Evolutionary conservation across 306 rosid genomes (phyloP).

Genomic region (Vigna nakashimae): DNA sequence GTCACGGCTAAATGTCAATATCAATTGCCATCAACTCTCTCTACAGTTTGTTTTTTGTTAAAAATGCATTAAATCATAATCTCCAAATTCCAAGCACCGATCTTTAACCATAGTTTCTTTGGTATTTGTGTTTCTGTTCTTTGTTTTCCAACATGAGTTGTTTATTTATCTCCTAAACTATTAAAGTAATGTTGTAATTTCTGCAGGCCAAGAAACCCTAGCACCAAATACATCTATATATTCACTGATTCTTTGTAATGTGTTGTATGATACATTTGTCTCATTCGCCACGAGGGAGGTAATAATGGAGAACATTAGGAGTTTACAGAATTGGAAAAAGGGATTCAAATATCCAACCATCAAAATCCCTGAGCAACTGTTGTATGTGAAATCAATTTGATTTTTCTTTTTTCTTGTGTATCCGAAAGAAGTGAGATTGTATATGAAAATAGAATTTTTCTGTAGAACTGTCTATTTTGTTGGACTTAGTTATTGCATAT

Average conservation of each 20-base stretch:
- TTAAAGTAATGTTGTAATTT: conserved; percentile 34
- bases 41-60: no score
- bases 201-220: conserved; percentile 84
- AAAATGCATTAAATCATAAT: not conserved
- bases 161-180: conserved; percentile 3
- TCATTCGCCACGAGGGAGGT: not conserved
- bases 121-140: not conserved
- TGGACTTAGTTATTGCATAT: conserved; percentile 34
- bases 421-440: conserved; percentile 45
- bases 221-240: conserved; percentile 31
- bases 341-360: conserved; percentile 38
- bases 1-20: no score
- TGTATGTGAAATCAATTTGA: conserved; percentile 49
- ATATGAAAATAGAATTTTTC: conserved; percentile 31
- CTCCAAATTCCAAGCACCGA: not conserved
- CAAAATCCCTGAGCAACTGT: conserved; percentile 39
- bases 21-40: no score
- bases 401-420: conserved; percentile 37
- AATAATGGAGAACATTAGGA: conserved; percentile 34
- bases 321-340: conserved; percentile 38
- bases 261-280: not conserved
- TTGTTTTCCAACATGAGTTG: not conserved
- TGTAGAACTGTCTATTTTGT: conserved; percentile 39
- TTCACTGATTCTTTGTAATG: conserved; percentile 3
- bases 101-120: not conserved